Base-by-base conservation (phyloP, 2,329 filamentous ascomycete genomes). In the Penicillium thymicola region DNA sequence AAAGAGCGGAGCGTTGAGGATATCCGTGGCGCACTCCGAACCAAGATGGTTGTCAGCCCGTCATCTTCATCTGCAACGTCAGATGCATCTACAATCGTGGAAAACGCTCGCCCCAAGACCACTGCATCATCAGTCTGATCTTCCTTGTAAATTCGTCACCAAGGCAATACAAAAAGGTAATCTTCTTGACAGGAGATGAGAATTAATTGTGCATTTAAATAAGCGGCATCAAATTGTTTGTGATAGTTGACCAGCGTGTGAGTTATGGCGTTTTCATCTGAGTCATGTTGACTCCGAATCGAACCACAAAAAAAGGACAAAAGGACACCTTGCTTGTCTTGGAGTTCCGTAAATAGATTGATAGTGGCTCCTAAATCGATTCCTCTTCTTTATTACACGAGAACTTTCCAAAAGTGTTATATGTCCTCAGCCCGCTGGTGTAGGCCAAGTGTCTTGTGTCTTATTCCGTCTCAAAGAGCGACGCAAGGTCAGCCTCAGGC, bases 1-100 rank as follows among this genome's bases (percentile, higher is more conserved):
- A 78, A 77, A 68, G 63, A 71, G 30, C 77, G 78, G 30, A 78
- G 75, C 52, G 72, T 80, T 51, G 70, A 73, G 1, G 78, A 79
- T 53, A 80, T 84, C 56, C 71, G 76, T 10, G 69, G 67, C 4
- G 76, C 76, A 2, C 62, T 78, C 45, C 67, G 65, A 25, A 64
- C 73, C 0, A 78, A 78, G 59, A 71, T 72, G 2, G 51, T 72
- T 48, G 37, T 45, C 23, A 58, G 36, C 5, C 49, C 61, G 6
- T 42, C 61, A 9, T 51, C 64, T 9, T 34, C 61, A 9, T 51
- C 64, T 8, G 34, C 56, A 11, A 38, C 44, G 3, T 70, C 65
- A 1, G 62, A 69, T 55, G 52, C 54, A 2, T 67, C 68, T 38
- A 69, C 67, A 6, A 25, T 69, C 16, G 42, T 60, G 7, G 64